Conservation (phyloP, 768 basidiomycete species). For the Hydnomerulius pinastri region DNA sequence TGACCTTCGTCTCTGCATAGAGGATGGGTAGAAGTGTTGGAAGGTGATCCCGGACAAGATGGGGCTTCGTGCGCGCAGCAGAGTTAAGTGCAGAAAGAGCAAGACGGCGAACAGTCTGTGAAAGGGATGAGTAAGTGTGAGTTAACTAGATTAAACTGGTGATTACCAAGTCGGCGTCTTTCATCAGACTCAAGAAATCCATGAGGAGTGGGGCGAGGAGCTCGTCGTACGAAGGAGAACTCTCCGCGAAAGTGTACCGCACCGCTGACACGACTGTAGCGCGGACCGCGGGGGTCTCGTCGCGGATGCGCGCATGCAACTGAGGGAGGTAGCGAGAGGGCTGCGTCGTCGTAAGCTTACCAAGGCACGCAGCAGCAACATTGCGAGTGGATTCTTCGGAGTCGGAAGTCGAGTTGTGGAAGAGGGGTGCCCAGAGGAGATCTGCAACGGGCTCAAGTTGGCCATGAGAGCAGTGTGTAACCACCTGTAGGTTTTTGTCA, state of each 20-base stretch:
- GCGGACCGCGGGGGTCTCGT: slow-evolving; percentile 68
- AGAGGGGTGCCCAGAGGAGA: slow-evolving; percentile 87
- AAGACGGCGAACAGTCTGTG: slow-evolving; percentile 84
- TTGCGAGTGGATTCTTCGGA: slow-evolving; percentile 92
- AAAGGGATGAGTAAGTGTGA: not conserved
- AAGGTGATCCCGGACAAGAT: slow-evolving; percentile 87
- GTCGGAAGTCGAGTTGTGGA: slow-evolving; percentile 80
- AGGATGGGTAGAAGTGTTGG: slow-evolving; percentile 73
- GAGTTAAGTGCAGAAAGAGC: slow-evolving; percentile 92
- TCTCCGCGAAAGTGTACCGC: slow-evolving; percentile 88
- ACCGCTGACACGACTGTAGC: slow-evolving; percentile 93
- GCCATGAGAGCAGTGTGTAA: slow-evolving; percentile 83
- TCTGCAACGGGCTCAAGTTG: slow-evolving; percentile 90
- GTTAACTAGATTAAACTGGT: not conserved
- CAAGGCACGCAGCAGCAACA: slow-evolving; percentile 94
- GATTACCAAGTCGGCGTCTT: slow-evolving; percentile 83
- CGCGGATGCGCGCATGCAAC: slow-evolving; percentile 78
- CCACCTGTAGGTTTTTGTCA: slow-evolving; percentile 54
- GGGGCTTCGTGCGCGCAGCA: slow-evolving; percentile 91
- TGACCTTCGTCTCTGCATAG: slow-evolving; percentile 83
- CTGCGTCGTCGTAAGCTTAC: slow-evolving; percentile 90
- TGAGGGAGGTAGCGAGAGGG: slow-evolving; percentile 91
- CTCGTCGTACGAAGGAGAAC: slow-evolving; percentile 84
- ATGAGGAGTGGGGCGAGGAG: slow-evolving; percentile 84
- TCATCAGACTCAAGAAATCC: slow-evolving; percentile 89